These are phyloP conservation scores for Alnus rubra DNA, from an alignment of 306 rosid species.

Conservation along the genomic window DNA sequence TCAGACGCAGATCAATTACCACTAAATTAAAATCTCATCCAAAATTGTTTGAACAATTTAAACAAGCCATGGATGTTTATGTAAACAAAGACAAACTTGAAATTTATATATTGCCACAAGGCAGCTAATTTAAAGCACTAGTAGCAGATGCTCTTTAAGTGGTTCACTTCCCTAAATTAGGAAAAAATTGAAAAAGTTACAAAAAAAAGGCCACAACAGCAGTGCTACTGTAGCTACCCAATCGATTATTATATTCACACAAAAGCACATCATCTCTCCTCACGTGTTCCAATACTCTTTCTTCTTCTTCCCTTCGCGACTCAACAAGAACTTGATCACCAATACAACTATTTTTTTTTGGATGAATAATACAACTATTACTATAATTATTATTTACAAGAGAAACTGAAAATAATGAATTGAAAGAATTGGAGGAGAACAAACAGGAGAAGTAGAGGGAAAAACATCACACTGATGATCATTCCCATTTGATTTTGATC, in stretches of 20 bases:
- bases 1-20: not conserved
- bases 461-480: slow-evolving; percentile 31
- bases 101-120: slow-evolving; percentile 19
- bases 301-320: slow-evolving; percentile 20
- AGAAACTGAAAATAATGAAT: slow-evolving; percentile 30
- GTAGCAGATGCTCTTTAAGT: too few species aligned
- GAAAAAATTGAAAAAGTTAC: too few species aligned
- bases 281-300: too few species aligned
- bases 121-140: not conserved
- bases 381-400: slow-evolving; percentile 7
- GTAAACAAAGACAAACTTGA: not conserved
- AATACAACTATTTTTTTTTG: slow-evolving; percentile 26
- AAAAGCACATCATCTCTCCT: too few species aligned
- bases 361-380: too few species aligned
- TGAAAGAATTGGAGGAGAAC: slow-evolving; percentile 27
- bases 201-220: too few species aligned
- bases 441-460: slow-evolving; percentile 24
- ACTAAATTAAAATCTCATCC: not conserved
- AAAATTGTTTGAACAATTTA: not conserved
- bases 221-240: too few species aligned
- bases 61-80: not conserved
- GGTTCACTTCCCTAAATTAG: too few species aligned
- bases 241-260: too few species aligned
- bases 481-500: slow-evolving; percentile 65
- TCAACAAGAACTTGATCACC: slow-evolving; percentile 37